A percentile compares a stretch with the other conserved stretches of the same genome.
These are phyloP conservation scores for Rhizodiscina lignyota DNA, from an alignment of 495 filamentous ascomycete genomes.

Conservation along the genomic window DNA sequence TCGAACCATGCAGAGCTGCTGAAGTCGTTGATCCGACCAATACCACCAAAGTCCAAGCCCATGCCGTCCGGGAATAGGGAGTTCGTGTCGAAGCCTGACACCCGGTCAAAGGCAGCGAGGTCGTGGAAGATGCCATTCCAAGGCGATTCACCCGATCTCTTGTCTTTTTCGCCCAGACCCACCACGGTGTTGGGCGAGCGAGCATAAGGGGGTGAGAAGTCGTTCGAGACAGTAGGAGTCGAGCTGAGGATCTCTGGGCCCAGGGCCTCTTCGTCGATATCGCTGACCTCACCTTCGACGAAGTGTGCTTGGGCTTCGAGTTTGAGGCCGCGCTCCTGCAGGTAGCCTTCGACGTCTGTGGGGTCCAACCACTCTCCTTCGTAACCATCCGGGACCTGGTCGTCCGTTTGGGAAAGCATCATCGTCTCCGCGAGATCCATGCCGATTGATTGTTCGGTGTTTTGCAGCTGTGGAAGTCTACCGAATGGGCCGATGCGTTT, in stretches of 20 bases:
- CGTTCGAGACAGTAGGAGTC: not conserved
- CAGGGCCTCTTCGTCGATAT: constrained; percentile 1
- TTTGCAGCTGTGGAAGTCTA: no score
- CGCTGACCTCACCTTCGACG: constrained; percentile 29
- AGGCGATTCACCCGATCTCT: no score
- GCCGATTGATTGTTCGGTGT: no score
- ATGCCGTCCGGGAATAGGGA: no score
- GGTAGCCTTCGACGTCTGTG: constrained; percentile 54
- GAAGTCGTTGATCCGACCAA: no score
- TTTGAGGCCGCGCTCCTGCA: constrained; percentile 38
- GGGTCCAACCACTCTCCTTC: constrained; percentile 61
- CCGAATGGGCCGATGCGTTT: constrained; percentile 16
- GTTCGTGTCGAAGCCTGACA: no score
- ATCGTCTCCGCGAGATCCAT: no score
- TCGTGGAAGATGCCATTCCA: no score
- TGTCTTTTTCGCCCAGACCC: not conserved
- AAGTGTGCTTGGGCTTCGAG: constrained; percentile 35
- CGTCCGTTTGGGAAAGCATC: no score
- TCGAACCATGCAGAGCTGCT: constrained; percentile 1
- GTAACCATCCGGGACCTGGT: constrained; percentile 15
- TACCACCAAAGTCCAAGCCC: no score
- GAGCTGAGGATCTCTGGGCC: not conserved
- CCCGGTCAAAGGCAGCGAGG: no score
- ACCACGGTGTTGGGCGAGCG: not conserved
- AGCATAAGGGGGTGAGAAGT: not conserved